These are phyloP conservation scores for Zostera marina DNA, from an alignment of 116 monocot species.

Conservation along the genomic window DNA sequence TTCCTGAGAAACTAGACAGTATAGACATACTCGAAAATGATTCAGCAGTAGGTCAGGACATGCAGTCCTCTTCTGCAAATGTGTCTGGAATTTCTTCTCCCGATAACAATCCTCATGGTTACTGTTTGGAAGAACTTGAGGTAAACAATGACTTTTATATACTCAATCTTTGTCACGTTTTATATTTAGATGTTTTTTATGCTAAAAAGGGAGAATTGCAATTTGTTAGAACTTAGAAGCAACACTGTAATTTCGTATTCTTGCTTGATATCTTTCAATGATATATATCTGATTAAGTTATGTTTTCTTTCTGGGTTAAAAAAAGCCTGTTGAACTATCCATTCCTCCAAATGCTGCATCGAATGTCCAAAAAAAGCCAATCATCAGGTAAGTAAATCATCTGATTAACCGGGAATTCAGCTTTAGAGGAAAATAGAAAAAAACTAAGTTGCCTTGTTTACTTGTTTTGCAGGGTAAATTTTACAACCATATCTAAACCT, in stretches of 20 bases:
- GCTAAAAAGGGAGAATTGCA: neutral
- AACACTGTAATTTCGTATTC: too few relatives aligned
- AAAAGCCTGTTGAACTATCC: conserved; percentile 42
- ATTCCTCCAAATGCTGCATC: conserved; percentile 27
- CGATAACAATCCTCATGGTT: neutral
- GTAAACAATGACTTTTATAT: conserved; percentile 1
- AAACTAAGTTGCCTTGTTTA: neutral
- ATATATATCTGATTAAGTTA: neutral
- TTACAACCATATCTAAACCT: conserved; percentile 8
- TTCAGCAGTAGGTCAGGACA: conserved; percentile 17
- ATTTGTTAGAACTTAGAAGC: neutral
- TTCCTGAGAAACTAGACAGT: neutral
- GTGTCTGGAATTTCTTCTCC: conserved; percentile 4
- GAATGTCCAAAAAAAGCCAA: conserved; percentile 39
- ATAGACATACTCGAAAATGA: conserved; percentile 33
- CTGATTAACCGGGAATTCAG: neutral
- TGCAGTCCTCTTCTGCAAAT: conserved; percentile 9
- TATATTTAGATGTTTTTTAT: neutral
- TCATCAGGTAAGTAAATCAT: conserved; percentile 31
- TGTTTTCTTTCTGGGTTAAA: conserved; percentile 15
- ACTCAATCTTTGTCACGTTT: neutral
- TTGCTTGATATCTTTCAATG: neutral
- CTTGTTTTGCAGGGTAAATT: conserved; percentile 9
- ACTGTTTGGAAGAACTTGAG: conserved; percentile 20
- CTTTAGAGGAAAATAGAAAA: neutral